Evolutionary conservation across 805 yeast species (phyloP), one percentile per base, ranked within the genome.

Genomic region (Ogataea wickerhamii): DNA sequence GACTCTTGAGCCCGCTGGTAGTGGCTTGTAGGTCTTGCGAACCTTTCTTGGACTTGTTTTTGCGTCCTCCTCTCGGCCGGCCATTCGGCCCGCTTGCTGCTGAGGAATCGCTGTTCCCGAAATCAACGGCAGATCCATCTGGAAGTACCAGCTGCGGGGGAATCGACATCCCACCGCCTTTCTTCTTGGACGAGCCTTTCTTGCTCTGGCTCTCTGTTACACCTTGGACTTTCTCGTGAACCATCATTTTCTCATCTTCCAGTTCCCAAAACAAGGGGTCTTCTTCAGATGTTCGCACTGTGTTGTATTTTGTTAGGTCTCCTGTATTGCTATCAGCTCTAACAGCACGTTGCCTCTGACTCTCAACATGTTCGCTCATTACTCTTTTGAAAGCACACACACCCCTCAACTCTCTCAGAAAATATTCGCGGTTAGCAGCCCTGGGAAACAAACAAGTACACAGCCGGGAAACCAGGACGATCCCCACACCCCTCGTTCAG

Each of bases 141-240:
- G 57, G 55, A n/a, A 50, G 47, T 66, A 45, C 58, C 44, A 51
- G 52, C 46, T 60, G 52, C 12, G 61, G 62, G 6, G 64, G 64
- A 18, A 50, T 55, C 34, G 44, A 44, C 21, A 55, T 47, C 10
- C 40, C 45, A 18, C 38, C 38, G 21, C 52, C 55, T 41, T 56
- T 58, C 28, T 47, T 51, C 39, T 78, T 76, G 27, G 78, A 66
- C 25, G 25, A 11, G 5, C 34, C 28, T 21, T 34, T 34, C 30
- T 39, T 32, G 30, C 29, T 25, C 27, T 32, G 28, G 28, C 17
- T 17, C 23, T 38, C 16, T 22, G 41, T 18, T 34, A 28, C 29
- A 7, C 38, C 41, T 19, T 51, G 52, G 14, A 48, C 48, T 19
- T 43, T 43, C 29, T 47, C 49, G 20, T 51, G 47, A 11, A 49